A percentile compares a stretch with the other conserved stretches of the same genome.
Evolutionary conservation across 179 eudicot genomes (phyloP).

Genomic region (Silene coronaria): DNA sequence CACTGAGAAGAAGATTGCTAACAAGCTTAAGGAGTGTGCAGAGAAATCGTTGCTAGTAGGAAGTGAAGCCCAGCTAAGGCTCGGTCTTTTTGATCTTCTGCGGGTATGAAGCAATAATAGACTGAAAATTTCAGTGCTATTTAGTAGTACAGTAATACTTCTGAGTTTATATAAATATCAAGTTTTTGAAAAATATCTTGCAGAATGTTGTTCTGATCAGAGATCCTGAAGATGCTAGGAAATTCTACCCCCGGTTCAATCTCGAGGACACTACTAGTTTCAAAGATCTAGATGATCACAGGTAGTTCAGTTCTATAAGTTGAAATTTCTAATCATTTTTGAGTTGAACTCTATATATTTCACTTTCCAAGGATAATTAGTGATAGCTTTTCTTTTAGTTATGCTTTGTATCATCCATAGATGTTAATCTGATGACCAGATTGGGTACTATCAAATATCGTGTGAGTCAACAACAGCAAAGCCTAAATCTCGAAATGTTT

Average conservation of each 20-base stretch:
- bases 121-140: not conserved
- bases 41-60: slow-evolving; percentile 57
- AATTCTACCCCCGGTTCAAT: slow-evolving; percentile 91
- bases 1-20: slow-evolving; percentile 83
- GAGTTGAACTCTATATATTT: not conserved
- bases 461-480: too few relatives aligned
- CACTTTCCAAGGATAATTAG: too few relatives aligned
- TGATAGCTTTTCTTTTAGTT: too few relatives aligned
- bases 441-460: too few relatives aligned
- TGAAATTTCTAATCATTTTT: not conserved
- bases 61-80: slow-evolving; percentile 57
- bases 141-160: slow-evolving; percentile 2
- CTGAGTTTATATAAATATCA: not conserved
- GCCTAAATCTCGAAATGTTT: too few relatives aligned
- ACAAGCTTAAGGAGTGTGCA: slow-evolving; percentile 61
- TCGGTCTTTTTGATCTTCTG: slow-evolving; percentile 65
- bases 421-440: too few relatives aligned
- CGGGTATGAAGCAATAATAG: slow-evolving; percentile 39
- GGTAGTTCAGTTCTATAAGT: slow-evolving; percentile 35
- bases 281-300: slow-evolving; percentile 74
- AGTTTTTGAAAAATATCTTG: slow-evolving; percentile 11
- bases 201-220: slow-evolving; percentile 79
- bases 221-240: slow-evolving; percentile 86
- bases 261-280: slow-evolving; percentile 91
- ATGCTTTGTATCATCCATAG: too few relatives aligned